Evolutionary conservation across 495 filamentous ascomycete species (phyloP).

Genomic region (Daldinia vernicosa): DNA sequence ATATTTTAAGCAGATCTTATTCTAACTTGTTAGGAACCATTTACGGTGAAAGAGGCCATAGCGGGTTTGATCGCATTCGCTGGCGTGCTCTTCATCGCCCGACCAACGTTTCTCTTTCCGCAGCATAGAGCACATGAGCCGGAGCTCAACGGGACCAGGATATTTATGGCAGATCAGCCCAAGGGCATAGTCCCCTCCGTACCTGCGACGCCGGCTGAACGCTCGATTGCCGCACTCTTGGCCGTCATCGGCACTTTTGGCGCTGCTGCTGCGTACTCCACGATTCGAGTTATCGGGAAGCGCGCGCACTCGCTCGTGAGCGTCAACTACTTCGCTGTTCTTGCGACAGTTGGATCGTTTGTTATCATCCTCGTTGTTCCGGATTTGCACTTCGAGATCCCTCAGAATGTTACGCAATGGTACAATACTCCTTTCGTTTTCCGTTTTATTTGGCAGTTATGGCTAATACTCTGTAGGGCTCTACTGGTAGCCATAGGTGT

Average conservation of each 20-base stretch:
- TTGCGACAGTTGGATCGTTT: slow-evolving; percentile 66
- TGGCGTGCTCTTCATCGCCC: slow-evolving; percentile 81
- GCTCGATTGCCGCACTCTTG: slow-evolving; percentile 70
- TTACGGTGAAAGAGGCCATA: slow-evolving; percentile 72
- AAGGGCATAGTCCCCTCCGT: slow-evolving; percentile 37
- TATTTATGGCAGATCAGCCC: slow-evolving; percentile 43
- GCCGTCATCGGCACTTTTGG: slow-evolving; percentile 77
- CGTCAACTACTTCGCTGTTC: slow-evolving; percentile 79
- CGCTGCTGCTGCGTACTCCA: slow-evolving; percentile 74
- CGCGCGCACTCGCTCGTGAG: slow-evolving; percentile 80
- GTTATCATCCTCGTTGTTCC: slow-evolving; percentile 48
- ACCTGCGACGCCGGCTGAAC: slow-evolving; percentile 66
- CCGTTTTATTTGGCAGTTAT: not conserved
- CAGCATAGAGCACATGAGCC: slow-evolving; percentile 5
- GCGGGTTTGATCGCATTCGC: slow-evolving; percentile 73
- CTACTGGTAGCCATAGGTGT: slow-evolving; percentile 71
- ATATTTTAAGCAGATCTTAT: not conserved
- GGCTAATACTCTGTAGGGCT: slow-evolving; percentile 21
- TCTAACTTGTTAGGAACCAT: slow-evolving; percentile 61
- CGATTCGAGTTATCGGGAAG: slow-evolving; percentile 79
- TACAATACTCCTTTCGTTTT: slow-evolving; percentile 11
- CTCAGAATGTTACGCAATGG: slow-evolving; percentile 70
- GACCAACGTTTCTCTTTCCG: slow-evolving; percentile 65
- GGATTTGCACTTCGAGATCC: slow-evolving; percentile 68
- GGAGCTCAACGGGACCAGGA: slow-evolving; percentile 4